Percentiles rank a stretch among this genome's conserved stretches.
Evolutionary conservation across 441 rosid species (phyloP).

Genomic region (Erodium trifolium): DNA sequence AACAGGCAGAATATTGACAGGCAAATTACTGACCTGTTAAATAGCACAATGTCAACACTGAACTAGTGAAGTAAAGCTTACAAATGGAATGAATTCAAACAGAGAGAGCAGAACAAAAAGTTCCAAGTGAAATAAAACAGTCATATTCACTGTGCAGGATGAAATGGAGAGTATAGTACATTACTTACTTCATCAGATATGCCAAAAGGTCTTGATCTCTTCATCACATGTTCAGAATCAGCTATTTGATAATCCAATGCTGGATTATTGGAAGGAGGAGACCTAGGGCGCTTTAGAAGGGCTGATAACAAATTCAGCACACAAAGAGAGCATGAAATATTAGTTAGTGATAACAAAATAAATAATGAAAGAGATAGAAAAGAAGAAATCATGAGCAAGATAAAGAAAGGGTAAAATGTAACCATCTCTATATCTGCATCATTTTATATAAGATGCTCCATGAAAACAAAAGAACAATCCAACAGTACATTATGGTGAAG

Average conservation of each 20-base stretch:
- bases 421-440: background rate
- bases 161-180: conserved; percentile 1
- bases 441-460: background rate
- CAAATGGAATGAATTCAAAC: background rate
- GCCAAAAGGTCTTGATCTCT: conserved; percentile 63
- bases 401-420: background rate
- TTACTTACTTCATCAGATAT: conserved; percentile 51
- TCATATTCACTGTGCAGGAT: background rate
- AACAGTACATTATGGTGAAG: background rate
- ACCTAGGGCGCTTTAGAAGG: conserved; percentile 55
- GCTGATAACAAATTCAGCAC: conserved; percentile 30
- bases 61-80: conserved; percentile 10
- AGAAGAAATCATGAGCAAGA: conserved; percentile 4
- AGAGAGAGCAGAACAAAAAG: background rate
- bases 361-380: background rate
- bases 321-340: background rate
- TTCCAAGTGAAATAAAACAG: background rate
- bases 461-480: background rate
- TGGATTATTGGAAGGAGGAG: conserved; percentile 44
- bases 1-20: conserved; percentile 51
- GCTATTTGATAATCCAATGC: conserved; percentile 67
- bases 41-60: conserved; percentile 8
- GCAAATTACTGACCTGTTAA: conserved; percentile 52
- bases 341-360: background rate
- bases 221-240: conserved; percentile 61